Percentiles rank a stretch among this genome's conserved stretches.
Conservation (phyloP, 305 asterid genomes). For the Striga hermonthica region DNA sequence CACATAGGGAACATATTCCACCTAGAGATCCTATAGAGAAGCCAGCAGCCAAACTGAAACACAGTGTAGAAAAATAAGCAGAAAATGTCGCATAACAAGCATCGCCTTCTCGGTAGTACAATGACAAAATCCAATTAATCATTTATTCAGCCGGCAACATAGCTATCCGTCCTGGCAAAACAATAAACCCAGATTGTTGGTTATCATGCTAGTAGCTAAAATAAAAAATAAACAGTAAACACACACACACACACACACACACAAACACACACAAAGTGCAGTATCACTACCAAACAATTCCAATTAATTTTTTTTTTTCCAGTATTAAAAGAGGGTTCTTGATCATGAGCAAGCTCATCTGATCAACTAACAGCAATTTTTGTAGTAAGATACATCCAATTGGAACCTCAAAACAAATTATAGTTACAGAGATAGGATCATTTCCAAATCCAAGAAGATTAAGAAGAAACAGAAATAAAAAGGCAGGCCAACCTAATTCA, state of each 20-base stretch:
- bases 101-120: conserved; percentile 35
- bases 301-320: conserved; percentile 9
- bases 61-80: conserved; percentile 37
- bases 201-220: conserved; percentile 18
- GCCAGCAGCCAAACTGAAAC: conserved; percentile 40
- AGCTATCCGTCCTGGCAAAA: conserved; percentile 30
- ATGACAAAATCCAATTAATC: conserved; percentile 36
- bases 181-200: background rate
- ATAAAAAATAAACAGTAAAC: too few relatives aligned
- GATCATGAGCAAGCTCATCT: background rate
- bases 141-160: conserved; percentile 37
- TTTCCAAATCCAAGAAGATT: conserved; percentile 1
- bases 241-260: too few relatives aligned
- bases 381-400: background rate
- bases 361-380: too few relatives aligned
- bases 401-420: conserved; percentile 1
- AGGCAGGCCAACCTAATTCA: too few relatives aligned
- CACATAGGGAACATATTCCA: conserved; percentile 29
- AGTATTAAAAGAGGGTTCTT: background rate
- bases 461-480: too few relatives aligned
- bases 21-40: conserved; percentile 32
- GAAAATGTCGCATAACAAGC: conserved; percentile 35
- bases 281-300: conserved; percentile 3
- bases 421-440: conserved; percentile 8
- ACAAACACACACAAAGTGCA: background rate